Percentiles rank a stretch among this genome's conserved stretches.
These are phyloP conservation scores for Coprinopsis cinerea DNA, from an alignment of 768 basidiomycete genomes.

Conservation along the genomic window DNA sequence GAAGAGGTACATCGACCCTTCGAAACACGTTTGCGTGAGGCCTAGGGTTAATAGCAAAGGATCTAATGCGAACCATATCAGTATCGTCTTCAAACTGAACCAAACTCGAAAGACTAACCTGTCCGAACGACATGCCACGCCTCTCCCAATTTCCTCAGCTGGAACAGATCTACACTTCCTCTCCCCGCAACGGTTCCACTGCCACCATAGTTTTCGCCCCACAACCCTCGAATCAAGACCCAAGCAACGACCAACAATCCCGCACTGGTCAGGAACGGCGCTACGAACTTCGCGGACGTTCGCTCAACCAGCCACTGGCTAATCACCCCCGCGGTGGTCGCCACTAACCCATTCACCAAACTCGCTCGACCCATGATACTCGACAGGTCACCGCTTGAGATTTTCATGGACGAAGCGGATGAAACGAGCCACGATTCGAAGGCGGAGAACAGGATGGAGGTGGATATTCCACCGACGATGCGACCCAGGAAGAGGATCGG, in stretches of 20 bases:
- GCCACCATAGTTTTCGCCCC: slow-evolving; percentile 69
- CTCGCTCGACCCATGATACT: slow-evolving; percentile 70
- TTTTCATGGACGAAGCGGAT: slow-evolving; percentile 42
- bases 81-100: not conserved
- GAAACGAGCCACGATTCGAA: slow-evolving; percentile 79
- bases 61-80: slow-evolving; percentile 32
- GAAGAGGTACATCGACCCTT: slow-evolving; percentile 82
- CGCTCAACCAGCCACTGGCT: slow-evolving; percentile 57
- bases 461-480: slow-evolving; percentile 63
- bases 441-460: slow-evolving; percentile 68
- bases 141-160: slow-evolving; percentile 44
- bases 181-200: slow-evolving; percentile 18
- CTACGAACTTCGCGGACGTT: slow-evolving; percentile 42
- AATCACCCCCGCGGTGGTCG: slow-evolving; percentile 58
- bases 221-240: slow-evolving; percentile 48
- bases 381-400: slow-evolving; percentile 56
- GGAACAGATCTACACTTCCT: slow-evolving; percentile 37
- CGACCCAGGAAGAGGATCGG: slow-evolving; percentile 61
- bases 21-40: slow-evolving; percentile 74
- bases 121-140: slow-evolving; percentile 53
- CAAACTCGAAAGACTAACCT: slow-evolving; percentile 26
- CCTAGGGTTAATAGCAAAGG: slow-evolving; percentile 58
- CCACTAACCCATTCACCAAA: slow-evolving; percentile 67
- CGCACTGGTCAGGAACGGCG: slow-evolving; percentile 66
- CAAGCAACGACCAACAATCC: slow-evolving; percentile 46